Percentiles rank a stretch among this genome's conserved stretches.
These are phyloP conservation scores for Cystoderma amianthinum DNA, from an alignment of 768 basidiomycete species.

Conservation along the genomic window DNA sequence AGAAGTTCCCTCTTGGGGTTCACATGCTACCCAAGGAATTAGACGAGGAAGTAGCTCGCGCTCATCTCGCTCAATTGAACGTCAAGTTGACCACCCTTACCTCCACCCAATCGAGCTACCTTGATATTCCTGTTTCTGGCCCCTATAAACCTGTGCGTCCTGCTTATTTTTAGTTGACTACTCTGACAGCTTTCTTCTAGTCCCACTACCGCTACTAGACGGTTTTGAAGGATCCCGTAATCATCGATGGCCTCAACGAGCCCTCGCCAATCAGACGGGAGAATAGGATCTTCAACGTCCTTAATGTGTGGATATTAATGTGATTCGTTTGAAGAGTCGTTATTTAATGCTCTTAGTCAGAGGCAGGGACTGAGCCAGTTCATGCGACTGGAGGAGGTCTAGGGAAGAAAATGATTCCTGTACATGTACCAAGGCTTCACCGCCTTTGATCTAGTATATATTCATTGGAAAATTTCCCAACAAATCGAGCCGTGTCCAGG, in stretches of 20 bases:
- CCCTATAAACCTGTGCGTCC: slow-evolving; percentile 46
- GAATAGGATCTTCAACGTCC: slow-evolving; percentile 68
- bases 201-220: slow-evolving; percentile 41
- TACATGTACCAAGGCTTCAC: slow-evolving; percentile 5
- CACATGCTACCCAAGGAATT: slow-evolving; percentile 99
- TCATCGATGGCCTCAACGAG: slow-evolving; percentile 72
- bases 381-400: slow-evolving; percentile 16
- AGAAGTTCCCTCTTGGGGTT: slow-evolving; percentile 92
- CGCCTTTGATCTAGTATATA: slow-evolving; percentile 12
- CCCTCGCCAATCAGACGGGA: slow-evolving; percentile 53
- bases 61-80: slow-evolving; percentile 86
- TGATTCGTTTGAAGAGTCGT: slow-evolving; percentile 44
- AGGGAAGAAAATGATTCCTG: slow-evolving; percentile 7
- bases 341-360: slow-evolving; percentile 36
- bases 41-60: slow-evolving; percentile 98
- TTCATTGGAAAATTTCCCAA: neutral
- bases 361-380: slow-evolving; percentile 29
- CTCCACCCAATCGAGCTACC: slow-evolving; percentile 76
- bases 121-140: slow-evolving; percentile 83
- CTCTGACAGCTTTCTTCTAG: slow-evolving; percentile 11
- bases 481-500: neutral
- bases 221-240: slow-evolving; percentile 19
- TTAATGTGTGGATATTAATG: slow-evolving; percentile 36
- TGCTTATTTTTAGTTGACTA: neutral
- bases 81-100: slow-evolving; percentile 86